phyloP scores from a whole-genome alignment of 768 basidiomycete genomes.

The Tephrocybe rancida region DNA sequence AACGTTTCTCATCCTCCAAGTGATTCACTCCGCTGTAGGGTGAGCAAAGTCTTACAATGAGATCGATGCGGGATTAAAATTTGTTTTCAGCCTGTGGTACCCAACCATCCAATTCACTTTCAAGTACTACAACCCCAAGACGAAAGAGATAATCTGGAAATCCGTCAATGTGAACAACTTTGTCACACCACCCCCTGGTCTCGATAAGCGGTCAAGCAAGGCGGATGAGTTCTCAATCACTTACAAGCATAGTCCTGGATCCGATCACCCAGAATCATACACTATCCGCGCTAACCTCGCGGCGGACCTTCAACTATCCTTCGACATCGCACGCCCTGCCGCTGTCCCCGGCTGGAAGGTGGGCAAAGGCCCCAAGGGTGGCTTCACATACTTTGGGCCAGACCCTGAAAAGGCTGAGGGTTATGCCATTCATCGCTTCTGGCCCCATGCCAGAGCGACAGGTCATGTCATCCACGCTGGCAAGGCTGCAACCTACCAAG shows the following conservation, averaged over 20 bases:
- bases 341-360: slow-evolving; percentile 87
- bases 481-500: slow-evolving; percentile 54
- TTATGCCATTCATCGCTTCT: slow-evolving; percentile 13
- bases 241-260: slow-evolving; percentile 53
- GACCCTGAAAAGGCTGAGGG: slow-evolving; percentile 6
- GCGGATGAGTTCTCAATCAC: slow-evolving; percentile 84
- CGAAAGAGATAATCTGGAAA: slow-evolving; percentile 78
- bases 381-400: slow-evolving; percentile 65
- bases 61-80: slow-evolving; percentile 15
- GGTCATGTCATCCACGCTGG: slow-evolving; percentile 75
- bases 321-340: slow-evolving; percentile 72
- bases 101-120: slow-evolving; percentile 94
- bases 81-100: slow-evolving; percentile 74
- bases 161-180: slow-evolving; percentile 86
- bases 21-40: slow-evolving; percentile 26
- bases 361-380: slow-evolving; percentile 86
- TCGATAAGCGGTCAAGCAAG: slow-evolving; percentile 87
- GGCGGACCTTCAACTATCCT: slow-evolving; percentile 76
- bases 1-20: slow-evolving; percentile 31
- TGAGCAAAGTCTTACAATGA: slow-evolving; percentile 16
- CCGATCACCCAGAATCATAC: slow-evolving; percentile 76
- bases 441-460: slow-evolving; percentile 21
- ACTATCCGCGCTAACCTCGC: slow-evolving; percentile 78
- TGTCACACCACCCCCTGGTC: slow-evolving; percentile 67
- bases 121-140: slow-evolving; percentile 83